Base-by-base conservation (phyloP, 1,284 basidiomycete genomes). In the Papiliotrema terrestris region DNA sequence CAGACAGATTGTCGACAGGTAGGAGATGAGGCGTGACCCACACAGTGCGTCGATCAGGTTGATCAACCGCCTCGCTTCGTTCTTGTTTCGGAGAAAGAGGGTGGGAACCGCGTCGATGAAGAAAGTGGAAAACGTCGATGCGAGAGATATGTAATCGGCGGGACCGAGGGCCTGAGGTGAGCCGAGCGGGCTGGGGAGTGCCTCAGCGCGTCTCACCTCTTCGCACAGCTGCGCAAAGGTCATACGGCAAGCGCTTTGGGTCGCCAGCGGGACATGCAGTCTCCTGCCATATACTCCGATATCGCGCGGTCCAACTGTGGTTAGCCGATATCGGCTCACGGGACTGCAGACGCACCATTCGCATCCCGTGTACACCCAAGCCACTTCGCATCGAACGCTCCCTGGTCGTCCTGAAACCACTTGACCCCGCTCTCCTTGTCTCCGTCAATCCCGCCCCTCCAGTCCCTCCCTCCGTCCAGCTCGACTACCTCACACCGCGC, bases 21-120 rank as follows among this genome's bases (percentile, higher is more conserved):
- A 8, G 78, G 72, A 41, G 25, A 9, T 23, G 20, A 17, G 1
- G 17, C 11, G 29, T 11, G 17, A 29, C 73, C 82, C 78, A 72
- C 84, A 84, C 3, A 87, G 74, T 0, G 86, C 85, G 62, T 88
- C 86, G 41, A 88, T 81, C 51, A 88, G 79, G 14, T 84, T 86
- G 66, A 88, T 88, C 69, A 88, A 82, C 2, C 86, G 77, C 13
- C 85, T 75, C 2, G 86, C 86, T 73, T 87, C 83, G 69, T 88
- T 86, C 77, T 87, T 88, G 56, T 72, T 60, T 38, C 65, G 66
- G 2, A 86, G 73, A 14, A 78, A 79, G 2, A 88, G 78, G 29
- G 83, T 63, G 0, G 86, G 85, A 19, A 87, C 80, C 36, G 81
- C 75, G 46, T 83, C 82, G 51, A 88, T 78, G 59, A 83, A 79